Percentiles rank a stretch among this genome's conserved stretches.
phyloP scores from a whole-genome alignment of 371 early-diverging fungal species.

The Mucor indicus region DNA sequence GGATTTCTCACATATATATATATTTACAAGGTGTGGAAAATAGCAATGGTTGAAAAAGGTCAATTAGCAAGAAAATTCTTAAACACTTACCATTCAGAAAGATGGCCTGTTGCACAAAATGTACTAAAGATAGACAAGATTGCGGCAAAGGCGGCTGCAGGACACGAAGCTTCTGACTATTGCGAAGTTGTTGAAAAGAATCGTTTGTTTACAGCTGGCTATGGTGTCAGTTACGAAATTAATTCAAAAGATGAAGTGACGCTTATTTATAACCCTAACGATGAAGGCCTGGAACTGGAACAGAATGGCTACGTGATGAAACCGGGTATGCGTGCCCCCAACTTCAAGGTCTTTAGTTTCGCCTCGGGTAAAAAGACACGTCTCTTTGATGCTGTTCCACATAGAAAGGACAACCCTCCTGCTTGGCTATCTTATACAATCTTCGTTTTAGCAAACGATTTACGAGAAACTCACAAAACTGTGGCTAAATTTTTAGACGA shows the following conservation, averaged over 20 bases:
- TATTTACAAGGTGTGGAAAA: constrained; percentile 49
- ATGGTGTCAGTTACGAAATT: neutral
- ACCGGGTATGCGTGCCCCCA: neutral
- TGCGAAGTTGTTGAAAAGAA: constrained; percentile 23
- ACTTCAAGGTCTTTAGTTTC: neutral
- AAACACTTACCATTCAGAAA: neutral
- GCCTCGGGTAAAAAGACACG: constrained; percentile 27
- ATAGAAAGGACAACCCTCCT: neutral
- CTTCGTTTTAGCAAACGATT: neutral
- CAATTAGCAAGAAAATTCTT: constrained; percentile 4
- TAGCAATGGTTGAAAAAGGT: constrained; percentile 37
- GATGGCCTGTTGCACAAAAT: neutral
- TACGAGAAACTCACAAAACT: too few relatives aligned
- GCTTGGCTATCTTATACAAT: neutral
- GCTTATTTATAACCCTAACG: too few relatives aligned
- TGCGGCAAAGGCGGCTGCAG: constrained; percentile 30
- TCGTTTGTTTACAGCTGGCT: constrained; percentile 21
- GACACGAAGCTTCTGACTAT: constrained; percentile 18
- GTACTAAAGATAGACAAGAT: constrained; percentile 28
- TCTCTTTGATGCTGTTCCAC: constrained; percentile 23
- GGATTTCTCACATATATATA: too few relatives aligned
- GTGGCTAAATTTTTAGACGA: too few relatives aligned
- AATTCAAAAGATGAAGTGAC: neutral
- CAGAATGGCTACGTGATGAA: neutral
- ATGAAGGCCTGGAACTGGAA: neutral